Percentiles rank a stretch among this genome's conserved stretches.
These are phyloP conservation scores for Paramyrothecium sp. DNA, from an alignment of 2,329 filamentous ascomycete genomes.

Conservation along the genomic window DNA sequence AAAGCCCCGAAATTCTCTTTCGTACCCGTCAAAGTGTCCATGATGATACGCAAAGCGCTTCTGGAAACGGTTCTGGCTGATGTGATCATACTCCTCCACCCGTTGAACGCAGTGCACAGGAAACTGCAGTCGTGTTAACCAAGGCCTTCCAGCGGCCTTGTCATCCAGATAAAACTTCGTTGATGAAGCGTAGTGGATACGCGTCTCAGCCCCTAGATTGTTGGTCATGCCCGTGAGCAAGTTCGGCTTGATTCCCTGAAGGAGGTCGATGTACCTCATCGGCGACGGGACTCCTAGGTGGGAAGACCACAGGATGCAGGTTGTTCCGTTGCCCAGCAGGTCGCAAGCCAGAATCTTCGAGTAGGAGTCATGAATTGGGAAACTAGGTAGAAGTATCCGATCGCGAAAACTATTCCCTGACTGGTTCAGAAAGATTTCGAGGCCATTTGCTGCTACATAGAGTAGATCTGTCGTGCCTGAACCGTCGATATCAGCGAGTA, in stretches of 20 bases:
- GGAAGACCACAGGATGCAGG: background rate
- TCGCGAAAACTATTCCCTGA: slow-evolving; percentile 1
- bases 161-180: slow-evolving; percentile 16
- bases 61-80: background rate
- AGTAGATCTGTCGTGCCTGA: slow-evolving; percentile 2
- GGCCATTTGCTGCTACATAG: background rate
- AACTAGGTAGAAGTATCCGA: background rate
- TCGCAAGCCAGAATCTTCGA: background rate
- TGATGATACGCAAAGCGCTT: slow-evolving; percentile 18
- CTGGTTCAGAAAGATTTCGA: background rate
- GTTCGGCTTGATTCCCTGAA: background rate
- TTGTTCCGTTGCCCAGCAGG: slow-evolving; percentile 3
- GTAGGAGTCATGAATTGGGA: background rate
- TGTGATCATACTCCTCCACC: slow-evolving; percentile 5
- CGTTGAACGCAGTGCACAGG: slow-evolving; percentile 22
- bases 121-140: slow-evolving; percentile 22
- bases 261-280: background rate
- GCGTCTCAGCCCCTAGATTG: background rate
- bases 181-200: background rate
- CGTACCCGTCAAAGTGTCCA: slow-evolving; percentile 23
- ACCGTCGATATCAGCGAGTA: slow-evolving; percentile 2
- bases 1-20: slow-evolving; percentile 28
- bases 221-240: background rate
- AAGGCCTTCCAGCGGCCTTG: slow-evolving; percentile 13
- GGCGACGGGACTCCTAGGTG: background rate